Conservation (phyloP, 2,329 filamentous ascomycete species). For the Chalaropsis ovoidea region DNA sequence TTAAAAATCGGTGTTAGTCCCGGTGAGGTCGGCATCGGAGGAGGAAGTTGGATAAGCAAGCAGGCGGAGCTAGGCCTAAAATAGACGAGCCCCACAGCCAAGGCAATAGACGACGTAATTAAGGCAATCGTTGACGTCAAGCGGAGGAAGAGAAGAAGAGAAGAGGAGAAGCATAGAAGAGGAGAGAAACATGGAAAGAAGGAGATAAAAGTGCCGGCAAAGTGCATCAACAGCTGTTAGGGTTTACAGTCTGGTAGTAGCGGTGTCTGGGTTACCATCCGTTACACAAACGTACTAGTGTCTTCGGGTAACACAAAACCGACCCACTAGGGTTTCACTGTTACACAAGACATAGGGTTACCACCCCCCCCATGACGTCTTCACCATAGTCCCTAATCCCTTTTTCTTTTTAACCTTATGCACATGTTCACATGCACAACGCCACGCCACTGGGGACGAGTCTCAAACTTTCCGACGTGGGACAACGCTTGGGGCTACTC, state of each 20-base stretch:
- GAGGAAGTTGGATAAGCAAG: neutral
- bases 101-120: neutral
- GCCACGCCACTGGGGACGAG: neutral
- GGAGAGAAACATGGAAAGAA: neutral
- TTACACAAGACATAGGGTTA: neutral
- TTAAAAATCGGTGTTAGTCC: neutral
- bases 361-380: neutral
- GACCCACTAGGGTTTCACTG: too few species aligned
- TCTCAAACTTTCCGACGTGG: conserved; percentile 9
- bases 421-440: neutral
- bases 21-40: neutral
- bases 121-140: neutral
- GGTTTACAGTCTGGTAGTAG: neutral
- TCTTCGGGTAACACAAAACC: too few species aligned
- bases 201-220: neutral
- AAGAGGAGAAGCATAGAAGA: neutral
- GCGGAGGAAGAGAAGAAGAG: too few species aligned
- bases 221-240: too few species aligned
- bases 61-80: neutral
- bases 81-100: neutral
- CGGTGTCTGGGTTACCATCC: too few species aligned
- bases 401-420: conserved; percentile 4
- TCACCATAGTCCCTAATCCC: neutral
- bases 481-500: neutral
- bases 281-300: too few species aligned